Base-by-base conservation (phyloP, 768 basidiomycete genomes). In the Mycena epipterygia region DNA sequence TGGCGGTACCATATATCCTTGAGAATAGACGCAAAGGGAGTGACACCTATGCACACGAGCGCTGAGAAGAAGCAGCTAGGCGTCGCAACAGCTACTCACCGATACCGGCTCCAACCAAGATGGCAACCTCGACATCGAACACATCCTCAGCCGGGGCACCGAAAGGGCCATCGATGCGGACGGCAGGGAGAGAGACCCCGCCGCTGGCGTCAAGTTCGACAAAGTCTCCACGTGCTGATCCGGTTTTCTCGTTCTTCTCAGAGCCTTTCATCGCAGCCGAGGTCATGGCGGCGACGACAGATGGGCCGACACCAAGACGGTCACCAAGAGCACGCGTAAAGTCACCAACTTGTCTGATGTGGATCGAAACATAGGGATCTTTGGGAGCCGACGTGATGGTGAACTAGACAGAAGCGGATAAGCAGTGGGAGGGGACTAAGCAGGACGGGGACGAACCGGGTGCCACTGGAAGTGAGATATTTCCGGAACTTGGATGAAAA, bases 1-100 rank as follows among this genome's bases (percentile, higher is more conserved):
- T 97, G 95, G 74, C 90, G 89, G 84, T 97, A 97, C 96, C 96
- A 97, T 70, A 98, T 95, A 78, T 98, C 93, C 83, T 96, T 97
- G 73, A 98, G 85, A 76, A 98, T 97, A 23, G 94, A 95, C 0
- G 95, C 95, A 76, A 97, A 98, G 0, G 96, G 96, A 16, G 97
- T 97, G 48, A 98, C 95, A 82, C 93, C 91, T 93, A 67, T 21
- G 42, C 42, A 71, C 39, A 46, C 37, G 42, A 35, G 14, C 23
- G 41, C 68, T 46, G n/a, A n/a, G n/a, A 67, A 42, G 41, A 72
- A 17, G 51, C 13, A 72, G 23, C n/a, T 29, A 21, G 41, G 62
- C 11, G 42, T 53, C 23, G 58, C n/a, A n/a, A n/a, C 21, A 25
- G 48, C 14, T 11, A 77, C 88, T 71, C 72, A 92, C 95, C 96